Percentiles rank a stretch among this genome's conserved stretches.
phyloP scores from a whole-genome alignment of 345 rosid species.

The Pelargonium nanum region DNA sequence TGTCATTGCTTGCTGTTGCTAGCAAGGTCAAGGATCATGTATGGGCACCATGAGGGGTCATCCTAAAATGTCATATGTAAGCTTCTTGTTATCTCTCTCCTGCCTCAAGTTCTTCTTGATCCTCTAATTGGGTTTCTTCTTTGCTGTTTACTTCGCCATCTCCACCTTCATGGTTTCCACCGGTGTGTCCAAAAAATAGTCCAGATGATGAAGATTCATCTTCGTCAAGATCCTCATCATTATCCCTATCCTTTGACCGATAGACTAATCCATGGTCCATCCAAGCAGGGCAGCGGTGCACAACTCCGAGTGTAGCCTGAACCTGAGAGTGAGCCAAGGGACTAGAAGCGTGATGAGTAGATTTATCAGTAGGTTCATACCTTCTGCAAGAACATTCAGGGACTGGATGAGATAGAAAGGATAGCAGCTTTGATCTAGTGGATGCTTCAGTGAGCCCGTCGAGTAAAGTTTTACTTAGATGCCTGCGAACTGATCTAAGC shows the following conservation, averaged over 20 bases:
- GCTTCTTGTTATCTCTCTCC: slow-evolving; percentile 31
- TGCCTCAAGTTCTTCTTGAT: slow-evolving; percentile 85
- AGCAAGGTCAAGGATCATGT: too few relatives aligned
- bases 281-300: slow-evolving; percentile 65
- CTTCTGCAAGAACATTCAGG: slow-evolving; percentile 82
- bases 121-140: slow-evolving; percentile 76
- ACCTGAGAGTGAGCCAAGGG: slow-evolving; percentile 20
- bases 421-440: slow-evolving; percentile 33
- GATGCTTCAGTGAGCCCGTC: slow-evolving; percentile 60
- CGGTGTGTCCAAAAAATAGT: slow-evolving; percentile 61
- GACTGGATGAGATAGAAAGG: slow-evolving; percentile 74
- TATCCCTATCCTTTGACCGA: slow-evolving; percentile 49
- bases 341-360: slow-evolving; percentile 24
- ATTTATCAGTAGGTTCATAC: slow-evolving; percentile 11
- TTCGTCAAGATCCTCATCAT: slow-evolving; percentile 75
- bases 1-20: too few relatives aligned
- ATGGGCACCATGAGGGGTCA: too few relatives aligned
- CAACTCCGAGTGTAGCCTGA: slow-evolving; percentile 41
- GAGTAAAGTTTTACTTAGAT: slow-evolving; percentile 52
- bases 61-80: background rate
- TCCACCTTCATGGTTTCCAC: slow-evolving; percentile 43
- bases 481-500: slow-evolving; percentile 61
- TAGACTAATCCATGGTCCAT: slow-evolving; percentile 34
- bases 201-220: slow-evolving; percentile 56
- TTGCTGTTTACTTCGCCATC: slow-evolving; percentile 54